phyloP scores from a whole-genome alignment of 179 eudicot genomes.

The Heliamphora pulchella region DNA sequence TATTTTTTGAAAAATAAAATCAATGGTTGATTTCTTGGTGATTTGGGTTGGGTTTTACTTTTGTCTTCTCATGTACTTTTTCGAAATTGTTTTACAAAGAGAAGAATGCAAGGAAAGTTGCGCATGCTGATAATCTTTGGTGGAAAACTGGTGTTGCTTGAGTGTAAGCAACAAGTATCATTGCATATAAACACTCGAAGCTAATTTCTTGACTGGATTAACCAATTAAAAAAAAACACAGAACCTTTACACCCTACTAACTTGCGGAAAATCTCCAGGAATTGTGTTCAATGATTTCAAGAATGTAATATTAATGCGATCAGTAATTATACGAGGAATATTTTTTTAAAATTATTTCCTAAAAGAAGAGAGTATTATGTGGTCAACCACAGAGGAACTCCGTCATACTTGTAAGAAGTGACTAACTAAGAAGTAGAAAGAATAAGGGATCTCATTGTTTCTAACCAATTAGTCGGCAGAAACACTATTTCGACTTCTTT shows the following conservation, averaged over 20 bases:
- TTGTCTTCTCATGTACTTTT: background rate
- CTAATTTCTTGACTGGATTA: background rate
- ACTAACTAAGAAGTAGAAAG: constrained; percentile 3
- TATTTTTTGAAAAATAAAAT: background rate
- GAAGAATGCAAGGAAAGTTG: background rate
- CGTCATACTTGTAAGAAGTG: background rate
- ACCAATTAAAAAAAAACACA: background rate
- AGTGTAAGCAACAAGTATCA: background rate
- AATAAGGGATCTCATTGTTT: background rate
- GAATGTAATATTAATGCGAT: background rate
- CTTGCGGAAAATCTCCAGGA: background rate
- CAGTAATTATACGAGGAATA: background rate
- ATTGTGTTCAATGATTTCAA: background rate
- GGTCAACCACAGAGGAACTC: background rate
- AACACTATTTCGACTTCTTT: too few relatives aligned
- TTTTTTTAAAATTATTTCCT: background rate
- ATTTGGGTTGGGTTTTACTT: background rate
- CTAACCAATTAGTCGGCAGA: background rate
- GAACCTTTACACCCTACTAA: background rate
- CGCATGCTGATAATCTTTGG: background rate
- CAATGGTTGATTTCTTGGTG: background rate
- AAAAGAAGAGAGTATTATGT: background rate
- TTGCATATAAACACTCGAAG: background rate
- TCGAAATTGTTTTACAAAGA: background rate
- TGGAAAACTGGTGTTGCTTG: background rate